Evolutionary conservation across 2,329 filamentous ascomycete species (phyloP), one percentile per base, ranked within the genome.

Genomic region (Chaetomium sp.): DNA sequence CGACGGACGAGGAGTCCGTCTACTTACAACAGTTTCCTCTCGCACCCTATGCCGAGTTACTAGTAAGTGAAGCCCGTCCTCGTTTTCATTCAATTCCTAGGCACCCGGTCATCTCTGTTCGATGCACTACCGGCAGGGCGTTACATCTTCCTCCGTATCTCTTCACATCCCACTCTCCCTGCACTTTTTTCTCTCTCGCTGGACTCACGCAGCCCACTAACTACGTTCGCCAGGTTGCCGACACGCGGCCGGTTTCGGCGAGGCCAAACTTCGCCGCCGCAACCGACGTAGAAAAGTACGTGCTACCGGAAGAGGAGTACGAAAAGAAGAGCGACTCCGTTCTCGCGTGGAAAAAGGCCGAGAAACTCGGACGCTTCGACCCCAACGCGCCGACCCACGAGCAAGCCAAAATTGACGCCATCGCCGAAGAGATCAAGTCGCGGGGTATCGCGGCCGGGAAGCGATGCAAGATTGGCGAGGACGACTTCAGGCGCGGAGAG

Each of bases 351-450:
- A 99, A 99, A 74, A 92, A 89, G 74, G 77, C 84, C n/a, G 86
- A 96, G 71, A 91, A 95, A 70, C 82, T 97, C n/a, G 94, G 94
- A 50, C 89, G 94, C 38, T 99, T 99, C 72, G 90, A 97, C 68
- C 94, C 94, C 10, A 79, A 86, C 64, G 89, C 91, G 6, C 84
- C 88, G 14, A 82, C 78, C 58, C 81, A 87, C 27, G 86, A 91
- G 68, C 79, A 89, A 68, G 81, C 88, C 60, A 88, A 88, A 69
- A 75, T 88, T 55, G 79, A 81, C 12, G 85, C 85, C 41, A 79
- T 86, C 43, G 78, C 85, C 62, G 80, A 81, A 54, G 89, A 95
- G 67, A 77, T 96, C 61, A 75, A 79, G 61, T 79, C 80, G 54
- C 82, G 86, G 69, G 85, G 86, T 72, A 86, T 88, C 62, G 74